Conservation (phyloP, 345 rosid genomes). For the Rhodomyrtus tomentosa region DNA sequence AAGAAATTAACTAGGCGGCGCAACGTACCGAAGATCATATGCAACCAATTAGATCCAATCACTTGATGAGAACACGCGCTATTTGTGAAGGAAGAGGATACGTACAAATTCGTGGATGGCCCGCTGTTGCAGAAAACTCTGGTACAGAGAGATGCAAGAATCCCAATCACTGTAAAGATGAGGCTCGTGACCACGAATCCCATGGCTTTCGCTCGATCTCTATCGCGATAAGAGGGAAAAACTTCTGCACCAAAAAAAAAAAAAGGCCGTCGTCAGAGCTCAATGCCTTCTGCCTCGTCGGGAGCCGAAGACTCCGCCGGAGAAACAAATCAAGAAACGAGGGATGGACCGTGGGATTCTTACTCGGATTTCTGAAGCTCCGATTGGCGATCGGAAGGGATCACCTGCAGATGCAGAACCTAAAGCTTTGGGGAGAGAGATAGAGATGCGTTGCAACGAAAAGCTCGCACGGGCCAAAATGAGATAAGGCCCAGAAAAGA, state of each 20-base stretch:
- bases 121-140: conserved; percentile 89
- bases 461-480: neutral
- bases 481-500: neutral
- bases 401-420: neutral
- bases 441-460: neutral
- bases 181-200: conserved; percentile 80
- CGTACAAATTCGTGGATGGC: conserved; percentile 86
- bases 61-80: neutral
- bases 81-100: neutral
- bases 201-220: conserved; percentile 20
- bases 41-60: neutral
- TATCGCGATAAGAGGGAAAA: neutral
- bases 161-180: conserved; percentile 66
- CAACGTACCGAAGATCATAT: neutral
- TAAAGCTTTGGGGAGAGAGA: neutral
- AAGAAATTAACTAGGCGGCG: neutral
- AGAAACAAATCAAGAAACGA: neutral
- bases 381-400: neutral
- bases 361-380: neutral
- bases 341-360: neutral
- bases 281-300: neutral
- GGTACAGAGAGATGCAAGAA: conserved; percentile 62
- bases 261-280: neutral
- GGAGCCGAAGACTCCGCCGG: neutral
- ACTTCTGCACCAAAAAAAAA: neutral